phyloP scores from a whole-genome alignment of 2,329 filamentous ascomycete genomes.

The Rosellinia necatrix region DNA sequence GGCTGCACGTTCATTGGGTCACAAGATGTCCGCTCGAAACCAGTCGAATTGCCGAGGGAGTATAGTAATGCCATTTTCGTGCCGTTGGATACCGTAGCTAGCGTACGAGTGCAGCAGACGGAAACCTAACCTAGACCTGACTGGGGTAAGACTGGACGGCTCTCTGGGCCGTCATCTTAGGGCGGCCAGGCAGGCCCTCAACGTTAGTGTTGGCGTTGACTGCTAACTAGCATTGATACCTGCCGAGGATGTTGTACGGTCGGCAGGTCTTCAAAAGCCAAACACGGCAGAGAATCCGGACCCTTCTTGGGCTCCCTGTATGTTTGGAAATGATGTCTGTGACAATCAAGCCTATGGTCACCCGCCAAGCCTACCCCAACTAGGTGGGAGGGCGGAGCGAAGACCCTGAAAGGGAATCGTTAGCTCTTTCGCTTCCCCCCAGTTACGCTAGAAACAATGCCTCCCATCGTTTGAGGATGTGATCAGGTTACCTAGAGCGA shows the following conservation, averaged over 20 bases:
- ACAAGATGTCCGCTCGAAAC: background rate
- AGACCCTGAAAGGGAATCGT: slow-evolving; percentile 3
- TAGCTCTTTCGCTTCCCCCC: background rate
- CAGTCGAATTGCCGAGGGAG: slow-evolving; percentile 1
- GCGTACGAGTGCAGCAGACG: too few relatives aligned
- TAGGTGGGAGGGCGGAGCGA: background rate
- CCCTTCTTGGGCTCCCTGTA: background rate
- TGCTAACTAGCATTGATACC: too few relatives aligned
- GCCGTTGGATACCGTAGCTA: background rate
- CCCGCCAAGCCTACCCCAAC: background rate
- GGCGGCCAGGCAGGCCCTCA: background rate
- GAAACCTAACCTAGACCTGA: background rate
- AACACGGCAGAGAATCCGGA: background rate
- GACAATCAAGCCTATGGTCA: background rate
- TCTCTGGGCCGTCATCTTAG: background rate
- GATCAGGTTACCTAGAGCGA: background rate
- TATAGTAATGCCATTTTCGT: slow-evolving; percentile 2
- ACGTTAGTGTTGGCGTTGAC: too few relatives aligned
- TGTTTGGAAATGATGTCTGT: background rate
- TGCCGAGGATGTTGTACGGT: too few relatives aligned
- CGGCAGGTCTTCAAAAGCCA: too few relatives aligned
- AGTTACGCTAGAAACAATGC: background rate
- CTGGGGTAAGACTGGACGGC: background rate
- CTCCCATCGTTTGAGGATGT: background rate
- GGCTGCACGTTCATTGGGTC: too few relatives aligned